Evolutionary conservation across 495 filamentous ascomycete species (phyloP).

Genomic region (Chaetomium tenue): DNA sequence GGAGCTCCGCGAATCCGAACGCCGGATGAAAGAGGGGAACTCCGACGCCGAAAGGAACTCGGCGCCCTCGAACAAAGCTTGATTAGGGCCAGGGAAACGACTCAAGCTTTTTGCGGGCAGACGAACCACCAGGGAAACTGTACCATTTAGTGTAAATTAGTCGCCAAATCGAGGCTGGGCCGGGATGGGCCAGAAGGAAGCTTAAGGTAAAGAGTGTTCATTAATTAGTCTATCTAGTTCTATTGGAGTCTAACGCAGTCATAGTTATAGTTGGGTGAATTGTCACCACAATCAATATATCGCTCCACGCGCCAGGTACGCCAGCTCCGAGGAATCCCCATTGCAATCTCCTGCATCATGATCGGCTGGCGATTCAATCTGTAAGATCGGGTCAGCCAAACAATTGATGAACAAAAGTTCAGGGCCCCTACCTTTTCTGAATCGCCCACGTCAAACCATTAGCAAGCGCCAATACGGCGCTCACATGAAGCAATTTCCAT

Average conservation of each 20-base stretch:
- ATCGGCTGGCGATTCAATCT: not conserved
- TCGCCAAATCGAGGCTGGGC: not conserved
- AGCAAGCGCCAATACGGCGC: not conserved
- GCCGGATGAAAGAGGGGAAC: not conserved
- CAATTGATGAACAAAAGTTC: not conserved
- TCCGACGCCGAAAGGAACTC: not conserved
- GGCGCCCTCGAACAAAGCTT: not conserved
- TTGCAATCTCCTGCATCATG: not conserved
- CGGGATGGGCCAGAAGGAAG: not conserved
- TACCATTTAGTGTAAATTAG: conserved; percentile 11
- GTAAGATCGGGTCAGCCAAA: not conserved
- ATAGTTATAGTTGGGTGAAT: not conserved
- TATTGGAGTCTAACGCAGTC: not conserved
- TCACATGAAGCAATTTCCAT: not conserved
- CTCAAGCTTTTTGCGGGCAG: not conserved
- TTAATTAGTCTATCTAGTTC: not conserved
- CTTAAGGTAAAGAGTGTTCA: conserved; percentile 1
- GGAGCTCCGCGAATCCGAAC: conserved; percentile 42
- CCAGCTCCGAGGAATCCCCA: not conserved
- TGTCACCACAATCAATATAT: not conserved
- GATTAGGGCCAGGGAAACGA: not conserved
- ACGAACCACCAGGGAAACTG: not conserved
- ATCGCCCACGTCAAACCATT: not conserved
- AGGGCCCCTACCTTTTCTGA: not conserved
- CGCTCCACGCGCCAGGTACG: not conserved